Conservation (phyloP, 305 asterid species). For the Caryopteris hybrid region DNA sequence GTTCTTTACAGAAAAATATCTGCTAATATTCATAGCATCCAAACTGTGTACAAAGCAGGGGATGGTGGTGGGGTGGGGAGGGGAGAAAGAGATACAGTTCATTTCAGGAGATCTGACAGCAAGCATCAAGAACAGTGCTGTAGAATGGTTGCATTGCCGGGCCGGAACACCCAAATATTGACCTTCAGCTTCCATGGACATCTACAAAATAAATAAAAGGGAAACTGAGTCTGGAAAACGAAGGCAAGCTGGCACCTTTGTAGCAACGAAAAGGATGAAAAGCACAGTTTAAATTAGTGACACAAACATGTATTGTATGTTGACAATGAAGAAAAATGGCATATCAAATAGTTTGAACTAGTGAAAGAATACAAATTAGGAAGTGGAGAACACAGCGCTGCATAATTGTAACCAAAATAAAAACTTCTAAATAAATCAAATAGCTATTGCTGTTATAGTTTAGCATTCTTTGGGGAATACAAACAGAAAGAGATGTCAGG, state of each 20-base stretch:
- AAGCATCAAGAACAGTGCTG: background rate
- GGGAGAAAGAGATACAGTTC: background rate
- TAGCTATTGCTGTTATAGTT: background rate
- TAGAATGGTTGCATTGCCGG: background rate
- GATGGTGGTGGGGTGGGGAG: background rate
- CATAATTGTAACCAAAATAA: background rate
- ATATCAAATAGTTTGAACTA: background rate
- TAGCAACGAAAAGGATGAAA: background rate
- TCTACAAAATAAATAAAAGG: slow-evolving; percentile 3
- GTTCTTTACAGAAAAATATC: slow-evolving; percentile 8
- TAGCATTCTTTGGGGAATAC: background rate
- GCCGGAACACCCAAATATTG: slow-evolving; percentile 2
- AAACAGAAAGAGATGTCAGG: background rate
- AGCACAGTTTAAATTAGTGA: background rate
- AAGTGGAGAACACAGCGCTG: background rate
- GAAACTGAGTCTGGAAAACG: background rate
- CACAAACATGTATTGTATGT: background rate
- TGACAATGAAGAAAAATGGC: background rate
- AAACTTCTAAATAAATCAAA: background rate
- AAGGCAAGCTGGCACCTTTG: background rate
- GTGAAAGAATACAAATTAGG: background rate
- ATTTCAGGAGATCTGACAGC: background rate
- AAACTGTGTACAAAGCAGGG: slow-evolving; percentile 11
- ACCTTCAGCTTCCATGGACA: slow-evolving; percentile 12
- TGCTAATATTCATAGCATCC: background rate